phyloP scores from a whole-genome alignment of 2,329 filamentous ascomycete species.

The Aureobasidium sp. region DNA sequence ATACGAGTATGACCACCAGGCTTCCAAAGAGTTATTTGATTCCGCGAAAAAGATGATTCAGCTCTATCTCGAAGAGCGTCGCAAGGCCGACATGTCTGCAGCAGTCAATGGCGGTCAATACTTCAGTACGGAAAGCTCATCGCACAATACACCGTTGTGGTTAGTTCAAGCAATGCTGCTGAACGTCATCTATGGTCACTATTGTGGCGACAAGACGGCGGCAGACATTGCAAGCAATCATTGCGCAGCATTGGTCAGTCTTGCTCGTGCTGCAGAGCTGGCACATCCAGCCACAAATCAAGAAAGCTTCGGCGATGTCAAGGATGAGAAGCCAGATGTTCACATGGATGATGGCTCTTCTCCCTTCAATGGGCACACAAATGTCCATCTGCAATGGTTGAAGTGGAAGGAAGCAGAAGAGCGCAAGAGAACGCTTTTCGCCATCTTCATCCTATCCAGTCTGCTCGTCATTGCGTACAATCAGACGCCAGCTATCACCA shows the following conservation, averaged over 20 bases:
- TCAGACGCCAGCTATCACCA: slow-evolving; percentile 80
- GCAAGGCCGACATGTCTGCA: slow-evolving; percentile 70
- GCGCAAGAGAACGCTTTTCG: slow-evolving; percentile 84
- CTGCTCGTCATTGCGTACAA: slow-evolving; percentile 89
- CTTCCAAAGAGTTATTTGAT: slow-evolving; percentile 81
- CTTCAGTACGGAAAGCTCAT: slow-evolving; percentile 32
- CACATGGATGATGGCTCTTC: slow-evolving; percentile 45
- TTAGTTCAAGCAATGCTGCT: slow-evolving; percentile 94
- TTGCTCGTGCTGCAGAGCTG: slow-evolving; percentile 82
- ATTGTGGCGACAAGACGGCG: slow-evolving; percentile 82
- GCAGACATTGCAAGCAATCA: slow-evolving; percentile 90
- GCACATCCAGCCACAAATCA: slow-evolving; percentile 40
- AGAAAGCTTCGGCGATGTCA: slow-evolving; percentile 22
- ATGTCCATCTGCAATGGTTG: slow-evolving; percentile 60
- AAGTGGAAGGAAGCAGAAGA: slow-evolving; percentile 85
- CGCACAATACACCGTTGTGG: slow-evolving; percentile 71
- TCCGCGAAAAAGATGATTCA: slow-evolving; percentile 94
- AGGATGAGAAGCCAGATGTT: slow-evolving; percentile 35
- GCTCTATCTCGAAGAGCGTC: slow-evolving; percentile 81
- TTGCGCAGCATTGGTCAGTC: slow-evolving; percentile 79
- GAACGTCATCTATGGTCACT: slow-evolving; percentile 92
- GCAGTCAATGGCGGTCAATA: slow-evolving; percentile 41
- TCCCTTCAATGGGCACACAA: slow-evolving; percentile 9
- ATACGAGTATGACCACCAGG: slow-evolving; percentile 74
- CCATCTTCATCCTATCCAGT: slow-evolving; percentile 85